Evolutionary conservation across 345 rosid species (phyloP).

Genomic region (Pistacia atlantica): DNA sequence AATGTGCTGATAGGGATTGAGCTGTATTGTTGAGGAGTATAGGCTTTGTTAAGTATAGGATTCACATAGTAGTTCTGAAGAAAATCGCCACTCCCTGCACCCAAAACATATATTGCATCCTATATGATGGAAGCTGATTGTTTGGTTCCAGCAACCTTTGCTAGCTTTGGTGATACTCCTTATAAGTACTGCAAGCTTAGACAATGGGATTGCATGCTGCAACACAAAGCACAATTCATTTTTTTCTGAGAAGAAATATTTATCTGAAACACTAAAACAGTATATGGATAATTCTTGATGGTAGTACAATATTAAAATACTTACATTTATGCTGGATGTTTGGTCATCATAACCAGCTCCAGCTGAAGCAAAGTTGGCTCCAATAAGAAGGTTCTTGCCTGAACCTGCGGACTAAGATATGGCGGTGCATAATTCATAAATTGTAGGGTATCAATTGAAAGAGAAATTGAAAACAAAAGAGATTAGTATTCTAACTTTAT

Average conservation of each 20-base stretch:
- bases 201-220: slow-evolving; percentile 40
- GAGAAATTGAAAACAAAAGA: background rate
- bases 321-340: slow-evolving; percentile 64
- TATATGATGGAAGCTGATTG: slow-evolving; percentile 61
- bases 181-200: too few species aligned
- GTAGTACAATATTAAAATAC: background rate
- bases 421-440: slow-evolving; percentile 77
- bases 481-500: too few species aligned
- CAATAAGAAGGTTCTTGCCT: slow-evolving; percentile 44
- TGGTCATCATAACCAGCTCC: slow-evolving; percentile 87
- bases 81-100: slow-evolving; percentile 92
- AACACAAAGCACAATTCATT: background rate
- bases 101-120: slow-evolving; percentile 60
- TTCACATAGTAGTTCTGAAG: slow-evolving; percentile 86
- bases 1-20: slow-evolving; percentile 53
- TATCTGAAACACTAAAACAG: background rate
- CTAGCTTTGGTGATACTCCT: too few species aligned
- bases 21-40: slow-evolving; percentile 74
- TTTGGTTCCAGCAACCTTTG: slow-evolving; percentile 52
- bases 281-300: too few species aligned
- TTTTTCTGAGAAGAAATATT: background rate
- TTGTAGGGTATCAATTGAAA: slow-evolving; percentile 82
- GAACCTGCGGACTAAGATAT: slow-evolving; percentile 84
- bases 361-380: slow-evolving; percentile 81
- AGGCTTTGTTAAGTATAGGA: slow-evolving; percentile 56